Evolutionary conservation across 371 early-diverging fungal species (phyloP).

Genomic region (Rhizopus delemar): DNA sequence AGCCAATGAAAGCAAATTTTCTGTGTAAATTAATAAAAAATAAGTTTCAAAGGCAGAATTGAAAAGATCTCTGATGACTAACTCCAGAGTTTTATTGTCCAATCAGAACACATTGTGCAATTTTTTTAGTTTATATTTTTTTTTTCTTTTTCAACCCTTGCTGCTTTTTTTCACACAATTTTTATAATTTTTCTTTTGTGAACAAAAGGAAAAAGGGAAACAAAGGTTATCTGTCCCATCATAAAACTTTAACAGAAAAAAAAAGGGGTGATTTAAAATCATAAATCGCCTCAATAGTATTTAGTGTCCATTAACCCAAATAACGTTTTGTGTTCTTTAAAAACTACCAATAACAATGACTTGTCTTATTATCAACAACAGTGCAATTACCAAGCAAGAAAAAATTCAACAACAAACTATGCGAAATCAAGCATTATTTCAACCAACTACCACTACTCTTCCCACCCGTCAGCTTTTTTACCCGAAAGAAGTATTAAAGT

Average conservation of each 20-base stretch:
- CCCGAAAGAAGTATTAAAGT: neutral
- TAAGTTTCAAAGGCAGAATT: no score
- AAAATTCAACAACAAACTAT: neutral
- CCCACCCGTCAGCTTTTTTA: neutral
- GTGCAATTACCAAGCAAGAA: neutral
- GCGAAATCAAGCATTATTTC: neutral
- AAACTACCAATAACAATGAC: neutral
- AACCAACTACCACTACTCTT: neutral
- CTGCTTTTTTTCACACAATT: neutral
- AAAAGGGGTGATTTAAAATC: neutral
- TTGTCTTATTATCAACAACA: neutral
- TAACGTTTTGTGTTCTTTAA: conserved; percentile 3
- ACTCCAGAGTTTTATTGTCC: no score
- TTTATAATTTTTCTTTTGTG: neutral
- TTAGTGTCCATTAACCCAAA: neutral
- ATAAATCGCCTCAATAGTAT: neutral
- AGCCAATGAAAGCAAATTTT: no score
- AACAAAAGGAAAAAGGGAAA: conserved; percentile 1
- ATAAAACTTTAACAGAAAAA: neutral
- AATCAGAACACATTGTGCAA: no score
- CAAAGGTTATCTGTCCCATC: no score
- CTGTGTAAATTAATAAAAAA: no score
- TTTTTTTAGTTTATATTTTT: neutral
- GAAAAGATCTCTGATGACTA: no score
- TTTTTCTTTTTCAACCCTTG: neutral